Conservation (phyloP, 164 flowering plant species). For the Houttuynia cordata region DNA sequence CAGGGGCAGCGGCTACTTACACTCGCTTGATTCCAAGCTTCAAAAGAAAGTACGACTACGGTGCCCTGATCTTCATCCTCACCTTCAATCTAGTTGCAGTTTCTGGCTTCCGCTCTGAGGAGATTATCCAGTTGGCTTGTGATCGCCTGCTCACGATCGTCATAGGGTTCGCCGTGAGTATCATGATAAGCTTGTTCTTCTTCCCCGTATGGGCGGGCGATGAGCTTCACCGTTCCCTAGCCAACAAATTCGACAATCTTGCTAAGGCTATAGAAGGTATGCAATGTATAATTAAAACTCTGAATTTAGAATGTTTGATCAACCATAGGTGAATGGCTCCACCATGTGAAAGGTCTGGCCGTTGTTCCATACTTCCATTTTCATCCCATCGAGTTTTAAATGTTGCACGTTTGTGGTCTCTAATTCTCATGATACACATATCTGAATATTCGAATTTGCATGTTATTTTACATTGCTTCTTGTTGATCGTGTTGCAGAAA, state of each 20-base stretch:
- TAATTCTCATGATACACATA: no score
- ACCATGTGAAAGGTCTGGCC: no score
- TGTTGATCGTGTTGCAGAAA: slow-evolving; percentile 7
- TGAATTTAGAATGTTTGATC: not conserved
- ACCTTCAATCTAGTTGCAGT: slow-evolving; percentile 72
- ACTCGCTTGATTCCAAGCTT: slow-evolving; percentile 40
- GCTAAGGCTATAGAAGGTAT: slow-evolving; percentile 50
- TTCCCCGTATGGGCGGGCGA: slow-evolving; percentile 76
- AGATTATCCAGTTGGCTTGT: slow-evolving; percentile 40
- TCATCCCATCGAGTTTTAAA: slow-evolving; percentile 3
- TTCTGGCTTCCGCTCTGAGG: slow-evolving; percentile 46
- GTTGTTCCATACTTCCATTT: no score
- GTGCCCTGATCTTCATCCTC: slow-evolving; percentile 60
- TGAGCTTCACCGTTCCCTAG: slow-evolving; percentile 49
- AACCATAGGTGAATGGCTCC: not conserved
- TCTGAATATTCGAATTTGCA: no score
- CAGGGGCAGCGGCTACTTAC: slow-evolving; percentile 59
- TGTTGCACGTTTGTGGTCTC: no score
- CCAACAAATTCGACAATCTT: slow-evolving; percentile 38
- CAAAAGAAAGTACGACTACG: slow-evolving; percentile 64
- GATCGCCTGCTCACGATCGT: slow-evolving; percentile 51
- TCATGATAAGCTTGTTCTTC: slow-evolving; percentile 42
- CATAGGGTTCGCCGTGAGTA: slow-evolving; percentile 54
- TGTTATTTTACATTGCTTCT: no score
- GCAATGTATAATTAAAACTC: not conserved